These are phyloP conservation scores for Ceratocystis destructans DNA, from an alignment of 2,329 filamentous ascomycete species.

Conservation along the genomic window DNA sequence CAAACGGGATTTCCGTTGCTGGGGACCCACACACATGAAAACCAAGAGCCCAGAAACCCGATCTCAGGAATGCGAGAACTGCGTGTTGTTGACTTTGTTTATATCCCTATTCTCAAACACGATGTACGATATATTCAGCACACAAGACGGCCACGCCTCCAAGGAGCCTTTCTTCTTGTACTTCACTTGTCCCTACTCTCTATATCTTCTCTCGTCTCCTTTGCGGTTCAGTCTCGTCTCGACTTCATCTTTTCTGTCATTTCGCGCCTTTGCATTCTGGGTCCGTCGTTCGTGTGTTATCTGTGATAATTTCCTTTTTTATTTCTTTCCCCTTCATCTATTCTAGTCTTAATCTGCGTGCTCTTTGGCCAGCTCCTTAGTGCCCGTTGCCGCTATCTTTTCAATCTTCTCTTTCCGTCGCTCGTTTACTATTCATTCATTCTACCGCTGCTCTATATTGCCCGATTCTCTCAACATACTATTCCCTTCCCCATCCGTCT, in stretches of 20 bases:
- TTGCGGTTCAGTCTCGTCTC: neutral
- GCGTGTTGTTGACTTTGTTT: slow-evolving; percentile 6
- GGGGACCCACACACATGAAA: too few relatives aligned
- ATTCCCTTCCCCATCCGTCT: neutral
- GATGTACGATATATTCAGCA: slow-evolving; percentile 5
- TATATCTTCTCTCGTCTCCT: neutral
- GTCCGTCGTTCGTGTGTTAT: neutral
- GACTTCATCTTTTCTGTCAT: neutral
- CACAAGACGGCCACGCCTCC: neutral
- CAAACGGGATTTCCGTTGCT: too few relatives aligned
- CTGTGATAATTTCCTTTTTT: neutral
- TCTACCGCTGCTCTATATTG: neutral
- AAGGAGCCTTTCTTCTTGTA: neutral
- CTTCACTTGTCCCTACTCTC: neutral
- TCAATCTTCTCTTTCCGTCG: neutral
- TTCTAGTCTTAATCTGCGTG: neutral
- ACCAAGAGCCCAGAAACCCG: too few relatives aligned
- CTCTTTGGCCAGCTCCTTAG: too few relatives aligned
- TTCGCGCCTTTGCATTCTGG: neutral
- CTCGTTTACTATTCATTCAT: neutral
- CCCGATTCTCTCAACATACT: neutral
- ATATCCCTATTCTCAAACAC: neutral
- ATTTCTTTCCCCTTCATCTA: neutral
- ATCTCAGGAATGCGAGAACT: neutral
- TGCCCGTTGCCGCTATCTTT: neutral